phyloP scores from a whole-genome alignment of 495 filamentous ascomycete species.

The Aspergillus taichungensis region DNA sequence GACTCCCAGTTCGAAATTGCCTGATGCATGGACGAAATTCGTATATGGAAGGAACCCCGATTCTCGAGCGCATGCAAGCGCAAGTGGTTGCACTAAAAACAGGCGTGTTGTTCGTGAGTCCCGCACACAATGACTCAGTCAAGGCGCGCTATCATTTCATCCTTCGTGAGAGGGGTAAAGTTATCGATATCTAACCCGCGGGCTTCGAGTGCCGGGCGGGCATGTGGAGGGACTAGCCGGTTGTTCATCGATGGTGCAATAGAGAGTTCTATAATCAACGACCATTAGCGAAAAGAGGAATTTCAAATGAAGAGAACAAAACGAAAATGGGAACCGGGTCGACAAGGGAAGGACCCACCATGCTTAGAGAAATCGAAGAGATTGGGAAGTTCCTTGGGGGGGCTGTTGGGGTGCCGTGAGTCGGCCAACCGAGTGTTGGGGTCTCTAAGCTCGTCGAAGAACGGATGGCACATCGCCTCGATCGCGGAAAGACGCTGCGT shows the following conservation, averaged over 20 bases:
- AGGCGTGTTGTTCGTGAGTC: conserved; percentile 36
- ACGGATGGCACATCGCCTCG: conserved; percentile 96
- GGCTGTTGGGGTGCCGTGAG: conserved; percentile 74
- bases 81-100: conserved; percentile 20
- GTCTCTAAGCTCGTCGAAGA: conserved; percentile 95
- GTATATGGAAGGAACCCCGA: conserved; percentile 25
- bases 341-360: conserved; percentile 48
- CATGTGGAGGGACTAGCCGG: conserved; percentile 77
- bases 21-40: conserved; percentile 28
- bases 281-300: conserved; percentile 9
- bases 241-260: conserved; percentile 82
- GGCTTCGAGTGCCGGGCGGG: conserved; percentile 60
- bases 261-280: conserved; percentile 65
- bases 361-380: conserved; percentile 93
- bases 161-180: conserved; percentile 79
- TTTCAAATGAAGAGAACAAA: conserved; percentile 1
- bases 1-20: conserved; percentile 23
- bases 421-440: conserved; percentile 82
- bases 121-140: conserved; percentile 56
- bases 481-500: conserved; percentile 90
- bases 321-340: not conserved
- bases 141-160: conserved; percentile 95
- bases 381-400: conserved; percentile 69
- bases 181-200: conserved; percentile 89
- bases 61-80: conserved; percentile 21